These are phyloP conservation scores for Gracilaria domingensis DNA, from an alignment of 23 red algal species.

Conservation along the genomic window DNA sequence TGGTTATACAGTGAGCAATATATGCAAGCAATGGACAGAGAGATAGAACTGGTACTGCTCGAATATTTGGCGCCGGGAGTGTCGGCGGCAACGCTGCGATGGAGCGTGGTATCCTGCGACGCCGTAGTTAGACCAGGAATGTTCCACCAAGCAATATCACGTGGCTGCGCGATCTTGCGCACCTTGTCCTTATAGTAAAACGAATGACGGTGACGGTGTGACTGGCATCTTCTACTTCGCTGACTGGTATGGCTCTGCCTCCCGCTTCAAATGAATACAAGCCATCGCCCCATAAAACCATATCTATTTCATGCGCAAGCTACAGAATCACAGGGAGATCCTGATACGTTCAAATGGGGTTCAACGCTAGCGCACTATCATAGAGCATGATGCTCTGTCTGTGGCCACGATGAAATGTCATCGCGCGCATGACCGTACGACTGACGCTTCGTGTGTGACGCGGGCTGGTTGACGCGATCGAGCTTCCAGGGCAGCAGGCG, in stretches of 20 bases:
- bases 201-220: not conserved
- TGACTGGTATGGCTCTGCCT: not conserved
- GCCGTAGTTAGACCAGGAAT: slow-evolving; percentile 81
- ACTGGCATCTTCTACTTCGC: not conserved
- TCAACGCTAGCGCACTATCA: not conserved
- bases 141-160: slow-evolving; percentile 75
- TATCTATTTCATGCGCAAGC: slow-evolving; percentile 77
- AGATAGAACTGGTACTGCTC: slow-evolving; percentile 85
- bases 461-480: not conserved
- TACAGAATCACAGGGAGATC: slow-evolving; percentile 36
- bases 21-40: slow-evolving; percentile 64
- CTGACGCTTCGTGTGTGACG: not conserved
- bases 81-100: slow-evolving; percentile 38
- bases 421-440: slow-evolving; percentile 6
- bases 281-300: slow-evolving; percentile 67
- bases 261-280: slow-evolving; percentile 23
- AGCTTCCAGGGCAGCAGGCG: slow-evolving; percentile 34
- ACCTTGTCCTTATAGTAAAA: slow-evolving; percentile 31
- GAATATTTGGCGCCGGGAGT: slow-evolving; percentile 39
- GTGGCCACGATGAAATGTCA: not conserved
- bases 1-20: slow-evolving; percentile 88
- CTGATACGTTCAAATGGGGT: not conserved
- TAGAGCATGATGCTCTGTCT: not conserved
- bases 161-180: slow-evolving; percentile 54
- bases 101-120: slow-evolving; percentile 68